Base-by-base conservation (phyloP, 1,284 basidiomycete genomes). In the Rhodotorula glutinis region DNA sequence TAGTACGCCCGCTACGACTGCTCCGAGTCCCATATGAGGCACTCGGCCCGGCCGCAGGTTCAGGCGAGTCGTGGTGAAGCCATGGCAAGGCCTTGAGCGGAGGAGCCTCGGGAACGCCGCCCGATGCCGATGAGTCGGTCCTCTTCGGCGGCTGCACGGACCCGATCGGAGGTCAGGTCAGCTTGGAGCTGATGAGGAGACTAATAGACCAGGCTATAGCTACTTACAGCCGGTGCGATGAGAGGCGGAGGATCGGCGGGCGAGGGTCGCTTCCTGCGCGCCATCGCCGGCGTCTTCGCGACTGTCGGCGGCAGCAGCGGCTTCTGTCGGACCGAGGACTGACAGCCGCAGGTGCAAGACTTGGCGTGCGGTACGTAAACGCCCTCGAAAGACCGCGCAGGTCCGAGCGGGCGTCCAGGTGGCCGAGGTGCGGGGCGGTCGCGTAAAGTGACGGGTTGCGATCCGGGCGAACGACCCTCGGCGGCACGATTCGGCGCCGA, bases 11-110 rank as follows among this genome's bases (percentile, higher is more conserved):
- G 1, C 16, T 19, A 9, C 40, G n/a, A 9, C 40, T 41, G 21
- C 54, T 56, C 40, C 54, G 54, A 56, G 54, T 56, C 25, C 54
- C 54, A 41, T 56, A 44, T 16, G 54, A 41, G 11, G 38, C 8
- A 16, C 1, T 25, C 17, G 23, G n/a, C 19, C 17, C 53, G 4
- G 53, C 13, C 16, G 33, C 33, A 33, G 53, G 53, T 38, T 55
- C 53, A 40, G 53, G 53, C 53, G 53, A 55, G 38, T n/a, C 38
- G 38, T 55, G 53, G 23, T 38, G 40, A 23, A 55, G 53, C 53
- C 53, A 55, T 13, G 53, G 53, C 38, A 55, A 33, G 33, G 38
- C 33, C 38, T 41, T 55, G n/a, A 27, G n/a, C 27, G 49, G 49
- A 16, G 33, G 11, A 11, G 53, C 14, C 33, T 55, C 53, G 53